Evolutionary conservation across 148 eudicot species (phyloP).

Genomic region (Amaranthus cruentus): DNA sequence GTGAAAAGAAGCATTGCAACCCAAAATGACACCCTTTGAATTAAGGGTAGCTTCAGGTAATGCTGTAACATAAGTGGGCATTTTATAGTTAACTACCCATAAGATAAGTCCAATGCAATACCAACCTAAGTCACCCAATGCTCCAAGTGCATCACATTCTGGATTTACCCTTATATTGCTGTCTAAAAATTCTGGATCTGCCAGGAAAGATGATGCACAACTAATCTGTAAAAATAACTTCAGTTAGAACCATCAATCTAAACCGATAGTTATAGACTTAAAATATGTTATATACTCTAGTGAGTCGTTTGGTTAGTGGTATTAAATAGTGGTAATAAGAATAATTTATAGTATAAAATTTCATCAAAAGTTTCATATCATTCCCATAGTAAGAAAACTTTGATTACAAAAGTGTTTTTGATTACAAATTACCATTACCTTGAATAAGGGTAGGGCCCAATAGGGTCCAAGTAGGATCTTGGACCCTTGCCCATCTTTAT

Average conservation of each 20-base stretch:
- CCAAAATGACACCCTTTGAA: constrained; percentile 22
- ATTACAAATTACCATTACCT: too few relatives aligned
- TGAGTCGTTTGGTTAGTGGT: too few relatives aligned
- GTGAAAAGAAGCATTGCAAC: constrained; percentile 26
- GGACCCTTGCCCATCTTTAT: too few relatives aligned
- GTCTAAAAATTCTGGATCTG: constrained; percentile 25
- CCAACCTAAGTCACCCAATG: constrained; percentile 37
- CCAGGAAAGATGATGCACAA: constrained; percentile 29
- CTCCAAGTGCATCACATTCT: constrained; percentile 49
- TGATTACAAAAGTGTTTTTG: too few relatives aligned
- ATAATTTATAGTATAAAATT: too few relatives aligned
- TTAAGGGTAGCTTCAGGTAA: constrained; percentile 18
- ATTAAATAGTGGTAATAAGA: too few relatives aligned
- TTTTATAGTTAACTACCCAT: constrained; percentile 21
- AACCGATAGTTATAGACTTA: neutral
- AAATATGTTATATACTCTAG: too few relatives aligned
- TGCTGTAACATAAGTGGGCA: constrained; percentile 22
- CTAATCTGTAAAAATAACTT: constrained; percentile 4
- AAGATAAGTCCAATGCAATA: constrained; percentile 31
- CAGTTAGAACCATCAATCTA: neutral
- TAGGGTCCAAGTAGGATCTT: too few relatives aligned
- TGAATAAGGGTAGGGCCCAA: too few relatives aligned
- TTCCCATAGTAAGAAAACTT: too few relatives aligned
- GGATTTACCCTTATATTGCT: constrained; percentile 48
- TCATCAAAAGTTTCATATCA: too few relatives aligned